Conservation (phyloP, 208 protist genomes). For the Crithidia expoeki region DNA sequence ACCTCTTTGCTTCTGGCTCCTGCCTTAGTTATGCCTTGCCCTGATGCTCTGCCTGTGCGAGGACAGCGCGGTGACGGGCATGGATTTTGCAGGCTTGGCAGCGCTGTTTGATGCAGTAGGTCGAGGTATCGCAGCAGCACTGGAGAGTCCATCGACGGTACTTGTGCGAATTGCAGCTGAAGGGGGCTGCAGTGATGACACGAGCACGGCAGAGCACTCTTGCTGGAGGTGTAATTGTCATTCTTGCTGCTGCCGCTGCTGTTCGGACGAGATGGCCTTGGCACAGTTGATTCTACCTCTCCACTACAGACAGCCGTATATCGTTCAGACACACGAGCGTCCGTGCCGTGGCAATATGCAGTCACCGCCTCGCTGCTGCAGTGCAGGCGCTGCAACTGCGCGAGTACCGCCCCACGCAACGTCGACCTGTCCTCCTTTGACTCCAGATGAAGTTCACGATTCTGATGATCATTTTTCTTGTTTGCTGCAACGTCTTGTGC, state of each 20-base stretch:
- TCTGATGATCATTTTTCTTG: no score
- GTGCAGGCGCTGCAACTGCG: constrained; percentile 56
- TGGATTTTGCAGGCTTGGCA: constrained; percentile 18
- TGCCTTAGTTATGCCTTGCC: neutral
- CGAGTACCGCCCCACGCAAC: constrained; percentile 44
- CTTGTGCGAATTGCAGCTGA: constrained; percentile 36
- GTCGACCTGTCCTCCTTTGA: constrained; percentile 22
- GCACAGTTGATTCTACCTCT: no score
- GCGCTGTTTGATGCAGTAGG: constrained; percentile 22
- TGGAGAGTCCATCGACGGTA: constrained; percentile 24
- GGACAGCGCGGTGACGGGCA: constrained; percentile 8
- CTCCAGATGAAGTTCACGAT: no score
- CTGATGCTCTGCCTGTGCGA: neutral
- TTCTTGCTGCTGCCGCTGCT: neutral
- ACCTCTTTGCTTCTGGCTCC: no score
- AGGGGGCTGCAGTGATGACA: constrained; percentile 29
- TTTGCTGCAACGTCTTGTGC: no score
- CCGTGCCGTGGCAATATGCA: constrained; percentile 2
- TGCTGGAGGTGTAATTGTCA: neutral
- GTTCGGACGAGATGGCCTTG: neutral
- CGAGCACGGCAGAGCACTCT: neutral
- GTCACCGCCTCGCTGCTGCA: constrained; percentile 4
- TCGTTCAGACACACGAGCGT: no score
- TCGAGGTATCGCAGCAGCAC: constrained; percentile 28
- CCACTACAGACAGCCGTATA: no score